Evolutionary conservation across 1,284 basidiomycete genomes (phyloP).

Genomic region (Rhodotorula glutinis): DNA sequence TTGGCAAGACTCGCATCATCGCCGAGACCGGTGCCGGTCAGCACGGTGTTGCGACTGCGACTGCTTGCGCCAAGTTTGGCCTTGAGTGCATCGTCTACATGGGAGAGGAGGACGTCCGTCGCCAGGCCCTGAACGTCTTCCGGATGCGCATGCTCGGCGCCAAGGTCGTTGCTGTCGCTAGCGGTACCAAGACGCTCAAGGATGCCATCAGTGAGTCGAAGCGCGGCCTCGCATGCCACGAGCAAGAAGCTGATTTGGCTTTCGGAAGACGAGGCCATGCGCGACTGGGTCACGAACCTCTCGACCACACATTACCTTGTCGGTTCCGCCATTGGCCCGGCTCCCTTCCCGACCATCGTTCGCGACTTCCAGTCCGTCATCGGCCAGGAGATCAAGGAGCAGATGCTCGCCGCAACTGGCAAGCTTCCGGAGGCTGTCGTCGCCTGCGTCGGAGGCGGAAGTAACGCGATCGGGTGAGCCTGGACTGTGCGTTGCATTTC

Average conservation of each 20-base stretch:
- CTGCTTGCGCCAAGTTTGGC: conserved; percentile 94
- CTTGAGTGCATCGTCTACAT: conserved; percentile 95
- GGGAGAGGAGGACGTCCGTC: conserved; percentile 95
- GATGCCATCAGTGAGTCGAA: conserved; percentile 78
- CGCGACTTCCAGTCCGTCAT: conserved; percentile 97
- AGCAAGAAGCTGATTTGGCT: too few relatives aligned
- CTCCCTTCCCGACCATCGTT: conserved; percentile 98
- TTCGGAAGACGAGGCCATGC: conserved; percentile 77
- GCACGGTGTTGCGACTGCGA: conserved; percentile 97
- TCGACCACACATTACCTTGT: conserved; percentile 85
- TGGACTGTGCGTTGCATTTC: conserved; percentile 1
- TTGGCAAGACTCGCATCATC: conserved; percentile 96
- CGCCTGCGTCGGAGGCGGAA: conserved; percentile 96
- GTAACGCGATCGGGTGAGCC: conserved; percentile 80
- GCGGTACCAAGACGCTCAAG: conserved; percentile 92
- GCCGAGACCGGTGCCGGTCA: conserved; percentile 98
- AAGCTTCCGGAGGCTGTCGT: conserved; percentile 92
- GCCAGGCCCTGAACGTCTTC: conserved; percentile 96
- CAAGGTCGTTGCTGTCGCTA: conserved; percentile 88
- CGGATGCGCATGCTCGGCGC: conserved; percentile 96
- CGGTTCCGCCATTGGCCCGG: conserved; percentile 94
- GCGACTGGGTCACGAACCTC: conserved; percentile 98
- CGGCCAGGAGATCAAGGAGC: conserved; percentile 88
- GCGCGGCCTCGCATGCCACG: too few relatives aligned
- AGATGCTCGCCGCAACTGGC: conserved; percentile 68